Evolutionary conservation across 352 stramenopile species (phyloP).

Genomic region (Globisporangium polare): DNA sequence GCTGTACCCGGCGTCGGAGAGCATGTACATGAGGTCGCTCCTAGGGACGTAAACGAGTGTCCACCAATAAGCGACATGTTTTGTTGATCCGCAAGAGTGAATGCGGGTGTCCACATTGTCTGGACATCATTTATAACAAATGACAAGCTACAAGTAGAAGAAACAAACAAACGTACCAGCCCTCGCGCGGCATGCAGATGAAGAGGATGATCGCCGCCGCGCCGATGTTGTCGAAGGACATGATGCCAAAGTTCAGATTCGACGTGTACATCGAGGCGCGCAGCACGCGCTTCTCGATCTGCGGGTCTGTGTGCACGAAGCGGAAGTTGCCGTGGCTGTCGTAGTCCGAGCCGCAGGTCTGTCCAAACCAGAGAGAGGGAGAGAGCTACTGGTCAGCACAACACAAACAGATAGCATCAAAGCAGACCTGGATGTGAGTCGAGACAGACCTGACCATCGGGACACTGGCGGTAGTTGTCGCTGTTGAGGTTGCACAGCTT

Average conservation of each 20-base stretch:
- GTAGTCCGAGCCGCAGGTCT: slow-evolving; percentile 62
- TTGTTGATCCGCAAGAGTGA: not conserved
- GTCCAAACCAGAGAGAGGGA: not conserved
- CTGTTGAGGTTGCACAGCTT: slow-evolving; percentile 52
- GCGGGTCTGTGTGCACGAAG: slow-evolving; percentile 43
- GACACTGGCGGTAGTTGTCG: slow-evolving; percentile 36
- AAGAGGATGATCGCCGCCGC: slow-evolving; percentile 84
- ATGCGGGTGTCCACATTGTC: not conserved
- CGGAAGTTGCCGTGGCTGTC: slow-evolving; percentile 57
- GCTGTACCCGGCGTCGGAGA: slow-evolving; percentile 46
- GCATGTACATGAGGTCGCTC: slow-evolving; percentile 62
- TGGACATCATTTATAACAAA: not conserved
- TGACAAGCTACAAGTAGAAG: not conserved
- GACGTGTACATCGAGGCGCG: slow-evolving; percentile 46
- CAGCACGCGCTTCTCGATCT: slow-evolving; percentile 34
- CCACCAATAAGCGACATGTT: not conserved
- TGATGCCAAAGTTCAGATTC: slow-evolving; percentile 83
- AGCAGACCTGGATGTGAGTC: not conserved
- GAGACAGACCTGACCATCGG: slow-evolving; percentile 29
- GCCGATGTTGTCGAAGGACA: slow-evolving; percentile 88
- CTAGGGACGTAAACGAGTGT: slow-evolving; percentile 7
- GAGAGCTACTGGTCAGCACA: not conserved
- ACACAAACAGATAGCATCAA: no score
- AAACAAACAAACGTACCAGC: slow-evolving; percentile 59
- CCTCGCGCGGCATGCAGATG: slow-evolving; percentile 88